Base-by-base conservation (phyloP, 2,329 filamentous ascomycete species). In the Pseudogymnoascus sp. region DNA sequence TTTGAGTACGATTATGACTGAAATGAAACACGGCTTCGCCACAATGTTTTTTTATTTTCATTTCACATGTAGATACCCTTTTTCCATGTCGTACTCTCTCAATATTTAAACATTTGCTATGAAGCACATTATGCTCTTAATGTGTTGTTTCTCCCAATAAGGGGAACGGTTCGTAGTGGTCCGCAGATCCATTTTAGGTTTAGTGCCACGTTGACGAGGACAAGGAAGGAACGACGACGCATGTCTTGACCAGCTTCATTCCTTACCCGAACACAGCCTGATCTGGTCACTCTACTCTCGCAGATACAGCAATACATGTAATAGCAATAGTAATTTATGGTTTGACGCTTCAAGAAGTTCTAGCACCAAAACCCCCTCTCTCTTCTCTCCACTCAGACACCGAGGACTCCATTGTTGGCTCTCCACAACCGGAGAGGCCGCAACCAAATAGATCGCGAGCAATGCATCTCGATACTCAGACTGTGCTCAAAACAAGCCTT, bases 1-100 rank as follows among this genome's bases (percentile, higher is more conserved):
- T 35, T 22, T 55, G 49, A 55, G n/a, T 55, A 55, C 28, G 49
- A 35, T 55, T 19, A 55, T 55, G 49, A 55, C 49, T 22, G 49
- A 55, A 33, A 55, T 22, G 49, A 55, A 55, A 52, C 45, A 55
- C n/a, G 49, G 49, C 49, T 33, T 33, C 28, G 28, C 49, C 49
- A 25, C 28, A 55, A 55, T 33, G 49, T 33, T 55, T 55, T 55
- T 55, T 22, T 55, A 55, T 19, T 55, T 55, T 55, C 49, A 55
- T 19, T 55, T 35, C 49, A 55, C 28, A 33, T 55, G 49, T 55
- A 55, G n/a, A 55, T 55, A 55, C 49, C 49, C 28, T 55, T 55
- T 55, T 35, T 35, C n/a, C 28, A 55, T 33, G 16, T 55, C 49
- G 49, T 55, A 55, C 49, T 55, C 49, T 55, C 28, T 33, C 11